A percentile compares a stretch with the other conserved stretches of the same genome.
These are phyloP conservation scores for Saitozyma podzolica DNA, from an alignment of 768 basidiomycete species.

Conservation along the genomic window DNA sequence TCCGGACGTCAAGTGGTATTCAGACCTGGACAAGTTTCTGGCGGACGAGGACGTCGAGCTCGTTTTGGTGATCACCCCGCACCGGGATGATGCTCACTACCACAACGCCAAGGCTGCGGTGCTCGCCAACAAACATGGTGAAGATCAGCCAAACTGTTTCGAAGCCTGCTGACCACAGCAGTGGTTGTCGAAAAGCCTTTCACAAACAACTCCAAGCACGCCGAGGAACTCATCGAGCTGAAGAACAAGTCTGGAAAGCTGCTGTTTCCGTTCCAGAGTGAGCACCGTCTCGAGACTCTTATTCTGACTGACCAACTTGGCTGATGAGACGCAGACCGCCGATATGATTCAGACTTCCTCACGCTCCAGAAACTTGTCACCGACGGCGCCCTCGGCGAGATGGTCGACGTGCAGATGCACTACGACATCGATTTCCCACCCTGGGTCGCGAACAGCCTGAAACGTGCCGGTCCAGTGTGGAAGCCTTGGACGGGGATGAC, in stretches of 20 bases:
- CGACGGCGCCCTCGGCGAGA: conserved; percentile 16
- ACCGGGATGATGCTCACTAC: conserved; percentile 8
- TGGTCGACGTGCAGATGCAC: conserved; percentile 22
- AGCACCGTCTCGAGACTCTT: neutral
- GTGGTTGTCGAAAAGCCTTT: conserved; percentile 33
- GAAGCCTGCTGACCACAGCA: neutral
- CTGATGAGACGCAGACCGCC: conserved; percentile 13
- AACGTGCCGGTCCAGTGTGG: neutral
- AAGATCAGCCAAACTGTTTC: neutral
- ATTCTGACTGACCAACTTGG: no score
- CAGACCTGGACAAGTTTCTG: conserved; percentile 7
- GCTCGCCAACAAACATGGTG: conserved; percentile 15
- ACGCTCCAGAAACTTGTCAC: conserved; percentile 23
- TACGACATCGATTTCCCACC: conserved; percentile 21
- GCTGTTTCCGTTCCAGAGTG: conserved; percentile 26
- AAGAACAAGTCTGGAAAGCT: conserved; percentile 18
- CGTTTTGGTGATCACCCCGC: conserved; percentile 2
- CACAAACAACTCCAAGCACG: conserved; percentile 13
- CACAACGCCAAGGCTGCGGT: conserved; percentile 9
- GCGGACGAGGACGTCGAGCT: conserved; percentile 15
- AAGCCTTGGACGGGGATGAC: conserved; percentile 9
- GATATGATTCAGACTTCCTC: conserved; percentile 33
- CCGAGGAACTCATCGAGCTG: conserved; percentile 15
- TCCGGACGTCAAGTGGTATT: conserved; percentile 13
- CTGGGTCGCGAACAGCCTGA: neutral